A percentile compares a stretch with the other conserved stretches of the same genome.
Evolutionary conservation across 805 yeast species (phyloP).

Genomic region (Babjeviella inositovora): DNA sequence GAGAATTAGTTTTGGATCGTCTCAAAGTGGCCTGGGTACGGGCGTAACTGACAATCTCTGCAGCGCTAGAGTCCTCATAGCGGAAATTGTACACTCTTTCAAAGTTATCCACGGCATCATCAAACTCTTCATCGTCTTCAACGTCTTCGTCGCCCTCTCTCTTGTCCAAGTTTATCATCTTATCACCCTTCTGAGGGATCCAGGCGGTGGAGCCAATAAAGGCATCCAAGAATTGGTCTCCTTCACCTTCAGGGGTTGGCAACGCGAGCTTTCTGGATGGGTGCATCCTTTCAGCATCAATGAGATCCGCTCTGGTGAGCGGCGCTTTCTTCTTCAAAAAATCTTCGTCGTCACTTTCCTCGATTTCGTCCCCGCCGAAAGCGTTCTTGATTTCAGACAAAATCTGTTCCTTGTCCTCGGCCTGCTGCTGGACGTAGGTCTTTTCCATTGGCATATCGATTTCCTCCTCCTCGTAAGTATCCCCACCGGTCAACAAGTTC

Average conservation of each 20-base stretch:
- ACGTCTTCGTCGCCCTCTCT: slow-evolving; percentile 22
- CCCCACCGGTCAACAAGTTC: slow-evolving; percentile 58
- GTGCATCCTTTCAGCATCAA: too few relatives aligned
- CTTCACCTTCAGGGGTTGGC: slow-evolving; percentile 35
- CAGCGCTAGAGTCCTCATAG: slow-evolving; percentile 81
- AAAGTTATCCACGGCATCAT: slow-evolving; percentile 79
- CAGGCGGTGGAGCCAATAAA: slow-evolving; percentile 74
- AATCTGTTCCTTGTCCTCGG: slow-evolving; percentile 60
- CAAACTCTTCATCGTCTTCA: slow-evolving; percentile 73
- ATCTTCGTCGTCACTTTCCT: slow-evolving; percentile 23
- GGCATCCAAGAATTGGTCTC: slow-evolving; percentile 55
- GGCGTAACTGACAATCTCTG: slow-evolving; percentile 88
- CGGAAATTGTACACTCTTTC: slow-evolving; percentile 92
- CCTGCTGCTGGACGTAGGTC: slow-evolving; percentile 62
- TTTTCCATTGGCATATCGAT: slow-evolving; percentile 36
- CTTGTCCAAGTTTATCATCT: slow-evolving; percentile 31
- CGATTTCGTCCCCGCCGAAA: slow-evolving; percentile 26
- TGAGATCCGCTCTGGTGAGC: slow-evolving; percentile 10
- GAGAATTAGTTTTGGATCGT: slow-evolving; percentile 53
- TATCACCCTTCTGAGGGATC: slow-evolving; percentile 64
- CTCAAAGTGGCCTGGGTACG: slow-evolving; percentile 88
- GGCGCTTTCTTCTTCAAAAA: slow-evolving; percentile 43
- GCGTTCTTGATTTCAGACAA: slow-evolving; percentile 65
- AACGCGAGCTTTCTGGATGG: slow-evolving; percentile 35
- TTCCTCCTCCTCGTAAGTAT: slow-evolving; percentile 32